Base-by-base conservation (phyloP, 2,329 filamentous ascomycete genomes). In the Botryotinia narcissicola region DNA sequence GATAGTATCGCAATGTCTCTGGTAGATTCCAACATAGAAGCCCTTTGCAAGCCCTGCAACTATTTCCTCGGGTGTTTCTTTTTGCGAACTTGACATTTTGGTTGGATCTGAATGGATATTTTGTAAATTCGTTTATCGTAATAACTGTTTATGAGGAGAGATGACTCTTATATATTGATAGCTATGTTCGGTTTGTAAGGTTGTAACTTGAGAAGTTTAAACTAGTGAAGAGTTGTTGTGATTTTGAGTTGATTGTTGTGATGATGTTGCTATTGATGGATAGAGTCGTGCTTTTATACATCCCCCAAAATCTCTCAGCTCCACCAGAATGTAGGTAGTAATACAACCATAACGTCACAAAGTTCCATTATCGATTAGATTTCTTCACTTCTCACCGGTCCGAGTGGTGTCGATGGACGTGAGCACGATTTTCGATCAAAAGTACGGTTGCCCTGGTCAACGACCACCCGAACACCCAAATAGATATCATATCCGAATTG, bases 11-110 rank as follows among this genome's bases (percentile, higher is more conserved):
- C n/a, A n/a, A n/a, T n/a, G n/a, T n/a, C n/a, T n/a, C n/a, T n/a
- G n/a, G n/a, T n/a, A n/a, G n/a, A n/a, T n/a, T n/a, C n/a, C n/a
- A n/a, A n/a, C n/a, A n/a, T n/a, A n/a, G n/a, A n/a, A n/a, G n/a
- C n/a, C n/a, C n/a, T n/a, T n/a, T n/a, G n/a, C n/a, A 57, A 57
- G 29, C n/a, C 7, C 16, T 4, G 54, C 7, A 16, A 57, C 1
- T 7, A 0, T 18, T 57, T 9, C 32, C 48, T 5, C 4, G 1
- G 25, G 1, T 60, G 1, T 6, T 6, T 18, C 20, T 22, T 1
- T 7, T 9, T 51, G 4, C 10, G 51, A 54, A 29, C 51, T 54
- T 54, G 12, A 18, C 51, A 60, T 60, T 60, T 22, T 60, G 32
- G 10, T 25, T 35, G 57, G 4, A 60, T 35, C 29, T 12, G 32